Base-by-base conservation (phyloP, 768 basidiomycete genomes). In the Cystofilobasidium macerans region DNA sequence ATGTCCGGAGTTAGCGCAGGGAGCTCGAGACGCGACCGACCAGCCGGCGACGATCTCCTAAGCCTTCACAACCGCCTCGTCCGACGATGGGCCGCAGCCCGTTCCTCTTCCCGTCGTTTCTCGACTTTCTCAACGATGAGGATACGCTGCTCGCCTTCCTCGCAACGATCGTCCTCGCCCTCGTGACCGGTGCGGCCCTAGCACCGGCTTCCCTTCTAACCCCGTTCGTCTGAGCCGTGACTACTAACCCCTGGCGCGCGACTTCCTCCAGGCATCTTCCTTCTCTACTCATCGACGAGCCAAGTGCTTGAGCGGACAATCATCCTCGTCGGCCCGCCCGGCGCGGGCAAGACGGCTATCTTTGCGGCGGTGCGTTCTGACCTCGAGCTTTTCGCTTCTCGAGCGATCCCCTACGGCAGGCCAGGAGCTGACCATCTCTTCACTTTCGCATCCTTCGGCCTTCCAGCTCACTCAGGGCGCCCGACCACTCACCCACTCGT, bases 121-220 rank as follows among this genome's bases (percentile, higher is more conserved):
- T 60, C 58, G 42, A 33, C n/a, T 35, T 64, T 32, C 43, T 66
- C 30, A 61, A 61, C 36, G 65, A 66, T 32, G 57, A 66, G 24
- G 65, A 66, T 30, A 66, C 65, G 12, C 42, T 66, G n/a, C 51
- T 66, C 35, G 65, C 65, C 53, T 58, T 66, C 38, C 36, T 66
- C 24, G 65, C 48, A 2, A 66, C 65, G 3, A 33, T 61, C 59
- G 65, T 66, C 26, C 65, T 66, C 59, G 45, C 59, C 20, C 59
- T 66, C 51, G 36, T 66, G 22, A 66, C 65, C 7, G 59, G 65
- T 61, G 6, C 43, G 51, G 30, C 30, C 28, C 30, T 14, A 11
- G 11, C 24, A 45, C 43, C 30, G 20, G 7, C 13, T 45, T 36
- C 4, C n/a, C 51, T 53, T 45, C 35, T 26, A 8, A 7, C n/a